Evolutionary conservation across 106 monocot genomes (phyloP).

Genomic region (Allium fistulosum): DNA sequence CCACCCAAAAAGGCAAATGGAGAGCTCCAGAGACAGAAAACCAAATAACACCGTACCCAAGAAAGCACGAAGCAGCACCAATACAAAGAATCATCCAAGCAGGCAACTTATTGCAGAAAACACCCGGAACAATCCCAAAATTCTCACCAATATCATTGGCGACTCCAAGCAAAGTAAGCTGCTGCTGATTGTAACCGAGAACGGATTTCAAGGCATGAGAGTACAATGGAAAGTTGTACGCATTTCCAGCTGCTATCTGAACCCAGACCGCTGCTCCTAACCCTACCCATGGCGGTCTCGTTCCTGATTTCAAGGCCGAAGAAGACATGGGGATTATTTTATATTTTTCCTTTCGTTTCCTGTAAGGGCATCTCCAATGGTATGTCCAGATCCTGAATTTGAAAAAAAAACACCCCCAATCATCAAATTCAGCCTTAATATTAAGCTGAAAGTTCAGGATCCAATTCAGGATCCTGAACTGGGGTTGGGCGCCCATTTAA

Average conservation of each 20-base stretch:
- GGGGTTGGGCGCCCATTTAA: too few species aligned
- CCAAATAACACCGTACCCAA: slow-evolving; percentile 59
- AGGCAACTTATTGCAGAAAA: slow-evolving; percentile 53
- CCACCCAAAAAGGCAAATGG: slow-evolving; percentile 53
- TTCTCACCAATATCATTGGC: slow-evolving; percentile 86
- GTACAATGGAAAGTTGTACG: slow-evolving; percentile 66
- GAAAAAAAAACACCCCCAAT: too few species aligned
- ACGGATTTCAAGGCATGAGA: slow-evolving; percentile 52
- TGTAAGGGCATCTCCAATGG: too few species aligned
- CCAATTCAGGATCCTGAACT: too few species aligned
- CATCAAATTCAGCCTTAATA: too few species aligned
- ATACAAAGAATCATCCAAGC: slow-evolving; percentile 50
- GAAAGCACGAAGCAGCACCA: slow-evolving; percentile 34
- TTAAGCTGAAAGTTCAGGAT: too few species aligned
- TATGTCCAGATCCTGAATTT: too few species aligned
- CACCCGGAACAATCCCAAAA: slow-evolving; percentile 57
- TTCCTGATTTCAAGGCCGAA: slow-evolving; percentile 39
- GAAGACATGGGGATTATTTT: not conserved
- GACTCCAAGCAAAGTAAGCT: slow-evolving; percentile 73
- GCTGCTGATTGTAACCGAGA: slow-evolving; percentile 48
- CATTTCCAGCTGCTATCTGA: slow-evolving; percentile 63
- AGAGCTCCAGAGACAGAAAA: slow-evolving; percentile 33
- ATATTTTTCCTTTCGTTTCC: too few species aligned
- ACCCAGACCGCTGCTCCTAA: slow-evolving; percentile 82
- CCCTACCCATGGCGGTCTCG: slow-evolving; percentile 80